Evolutionary conservation across 2,329 filamentous ascomycete genomes (phyloP).

Genomic region (Fusarium redolens): DNA sequence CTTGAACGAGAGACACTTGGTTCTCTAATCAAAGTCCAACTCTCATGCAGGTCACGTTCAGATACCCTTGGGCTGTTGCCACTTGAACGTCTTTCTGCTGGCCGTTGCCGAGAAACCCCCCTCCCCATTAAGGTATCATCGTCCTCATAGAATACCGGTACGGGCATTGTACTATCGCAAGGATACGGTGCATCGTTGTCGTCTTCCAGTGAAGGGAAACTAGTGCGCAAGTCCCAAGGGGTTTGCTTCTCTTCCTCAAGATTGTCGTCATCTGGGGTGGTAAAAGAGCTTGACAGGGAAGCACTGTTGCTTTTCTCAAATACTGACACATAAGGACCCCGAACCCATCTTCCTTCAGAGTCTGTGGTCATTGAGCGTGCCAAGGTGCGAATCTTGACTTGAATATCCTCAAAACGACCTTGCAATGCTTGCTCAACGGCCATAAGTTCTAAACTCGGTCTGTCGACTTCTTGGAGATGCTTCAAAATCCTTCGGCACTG

Average conservation of each 20-base stretch:
- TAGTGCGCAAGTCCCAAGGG: constrained; percentile 19
- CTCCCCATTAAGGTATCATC: not conserved
- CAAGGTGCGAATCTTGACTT: constrained; percentile 24
- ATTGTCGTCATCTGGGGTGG: constrained; percentile 19
- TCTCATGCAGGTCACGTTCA: not conserved
- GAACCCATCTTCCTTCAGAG: constrained; percentile 13
- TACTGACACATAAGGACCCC: constrained; percentile 40
- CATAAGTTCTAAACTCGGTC: constrained; percentile 26
- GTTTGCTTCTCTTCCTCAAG: constrained; percentile 7
- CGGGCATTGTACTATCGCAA: constrained; percentile 29
- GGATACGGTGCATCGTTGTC: constrained; percentile 38
- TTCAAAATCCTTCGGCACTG: constrained; percentile 40
- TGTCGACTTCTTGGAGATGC: constrained; percentile 32
- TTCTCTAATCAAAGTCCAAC: not conserved
- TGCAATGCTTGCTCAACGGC: constrained; percentile 19
- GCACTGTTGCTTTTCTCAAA: constrained; percentile 41
- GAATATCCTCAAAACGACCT: constrained; percentile 34
- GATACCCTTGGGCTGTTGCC: constrained; percentile 1
- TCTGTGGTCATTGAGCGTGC: constrained; percentile 33
- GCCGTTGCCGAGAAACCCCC: not conserved
- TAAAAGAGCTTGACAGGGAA: constrained; percentile 31
- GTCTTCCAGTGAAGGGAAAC: constrained; percentile 17
- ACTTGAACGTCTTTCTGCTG: not conserved
- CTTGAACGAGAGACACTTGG: not conserved
- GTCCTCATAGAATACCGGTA: constrained; percentile 14